Evolutionary conservation across 139 green algal genomes (phyloP), one percentile per base, ranked within the genome.

Genomic region (Closterium sp.): DNA sequence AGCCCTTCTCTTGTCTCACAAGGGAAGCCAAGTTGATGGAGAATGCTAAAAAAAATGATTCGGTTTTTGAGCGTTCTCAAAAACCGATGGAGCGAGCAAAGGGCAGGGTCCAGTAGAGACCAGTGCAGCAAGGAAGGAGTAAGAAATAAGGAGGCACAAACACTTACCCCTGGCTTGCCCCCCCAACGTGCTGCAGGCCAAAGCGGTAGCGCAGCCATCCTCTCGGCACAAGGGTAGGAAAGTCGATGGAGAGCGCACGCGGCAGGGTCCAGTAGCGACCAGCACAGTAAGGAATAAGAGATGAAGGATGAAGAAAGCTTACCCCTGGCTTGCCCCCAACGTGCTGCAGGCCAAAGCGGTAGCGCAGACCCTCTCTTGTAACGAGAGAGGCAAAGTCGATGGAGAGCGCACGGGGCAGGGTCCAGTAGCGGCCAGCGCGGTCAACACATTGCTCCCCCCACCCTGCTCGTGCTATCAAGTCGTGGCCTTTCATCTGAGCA

Each of bases 21-120:
- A 84, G 34, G 2, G 87, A 92, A 10, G 88, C 81, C 19, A 94
- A 25, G 88, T 94, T 88, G 23, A 94, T 88, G 12, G 91, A 92
- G 31, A 94, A n/a, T n/a, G n/a, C 36, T 55, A 55, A 55, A 55
- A 55, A 55, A 55, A 55, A 4, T 55, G 36, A 6, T n/a, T 6
- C 36, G 6, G 6, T 55, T 55, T 55, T 55, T 55, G 36, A 55
- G 36, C 4, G 4, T 4, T 6, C 36, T 55, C 36, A 55, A 55
- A 55, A 55, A 55, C n/a, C n/a, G n/a, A n/a, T n/a, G n/a, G n/a
- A n/a, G n/a, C n/a, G 81, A 1, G 88, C 36, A 32, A 28, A 33
- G 5, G 91, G 91, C 34, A 94, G 89, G 9, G 93, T 88, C 91
- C 91, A 93, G 91, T 93, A 93, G 33, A n/a, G n/a, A n/a, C n/a